A percentile compares a stretch with the other conserved stretches of the same genome.
Evolutionary conservation across 2,329 filamentous ascomycete genomes (phyloP).

Genomic region (Podosphaera xanthii): DNA sequence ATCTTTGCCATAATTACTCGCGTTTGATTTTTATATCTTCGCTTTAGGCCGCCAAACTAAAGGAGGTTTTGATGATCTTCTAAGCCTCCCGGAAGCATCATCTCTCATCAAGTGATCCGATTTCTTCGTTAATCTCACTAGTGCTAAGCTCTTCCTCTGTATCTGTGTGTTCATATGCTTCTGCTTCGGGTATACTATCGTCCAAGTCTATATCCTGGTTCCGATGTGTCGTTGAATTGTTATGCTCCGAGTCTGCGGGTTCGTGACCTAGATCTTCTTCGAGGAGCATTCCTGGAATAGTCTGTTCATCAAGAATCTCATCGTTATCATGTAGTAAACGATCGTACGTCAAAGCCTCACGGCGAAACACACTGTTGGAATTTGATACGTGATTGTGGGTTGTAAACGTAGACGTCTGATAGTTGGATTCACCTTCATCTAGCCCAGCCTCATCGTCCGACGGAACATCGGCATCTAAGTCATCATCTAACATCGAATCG

Average conservation of each 20-base stretch:
- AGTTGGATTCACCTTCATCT: not conserved
- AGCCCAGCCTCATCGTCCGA: not conserved
- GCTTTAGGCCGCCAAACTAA: too few relatives aligned
- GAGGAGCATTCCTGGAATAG: conserved; percentile 34
- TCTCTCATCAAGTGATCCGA: conserved; percentile 6
- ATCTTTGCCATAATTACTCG: too few relatives aligned
- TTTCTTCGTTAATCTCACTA: conserved; percentile 20
- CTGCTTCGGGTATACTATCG: conserved; percentile 43
- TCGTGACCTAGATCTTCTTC: conserved; percentile 32
- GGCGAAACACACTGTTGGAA: not conserved
- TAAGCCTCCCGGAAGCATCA: too few relatives aligned
- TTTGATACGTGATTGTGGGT: not conserved
- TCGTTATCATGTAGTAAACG: not conserved
- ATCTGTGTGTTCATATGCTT: conserved; percentile 56
- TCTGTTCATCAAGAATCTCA: conserved; percentile 16
- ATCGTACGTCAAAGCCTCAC: not conserved
- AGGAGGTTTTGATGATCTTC: too few relatives aligned
- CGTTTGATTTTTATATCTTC: too few relatives aligned
- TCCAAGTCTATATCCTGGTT: conserved; percentile 49
- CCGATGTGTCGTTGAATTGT: conserved; percentile 19
- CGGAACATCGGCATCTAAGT: conserved; percentile 19
- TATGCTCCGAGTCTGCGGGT: conserved; percentile 8
- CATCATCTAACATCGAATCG: conserved; percentile 18
- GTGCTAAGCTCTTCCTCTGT: conserved; percentile 41
- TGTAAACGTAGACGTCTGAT: not conserved